Conservation (phyloP, 768 basidiomycete genomes). For the Omphalotus guepiniiformis region DNA sequence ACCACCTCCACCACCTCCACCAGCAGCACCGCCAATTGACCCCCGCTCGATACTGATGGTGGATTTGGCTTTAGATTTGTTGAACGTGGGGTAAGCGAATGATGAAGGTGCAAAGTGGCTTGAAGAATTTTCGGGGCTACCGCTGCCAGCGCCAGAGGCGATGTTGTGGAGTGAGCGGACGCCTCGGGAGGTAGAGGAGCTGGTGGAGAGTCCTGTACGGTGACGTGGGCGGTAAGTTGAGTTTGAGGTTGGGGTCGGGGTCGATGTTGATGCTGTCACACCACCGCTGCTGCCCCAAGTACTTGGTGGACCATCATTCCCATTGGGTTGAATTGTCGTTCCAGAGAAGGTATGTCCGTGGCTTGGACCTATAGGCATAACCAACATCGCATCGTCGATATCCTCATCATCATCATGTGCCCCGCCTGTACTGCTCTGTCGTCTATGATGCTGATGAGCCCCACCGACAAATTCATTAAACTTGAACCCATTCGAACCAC, state of each 20-base stretch:
- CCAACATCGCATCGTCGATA: conserved; percentile 70
- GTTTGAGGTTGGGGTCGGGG: conserved; percentile 1
- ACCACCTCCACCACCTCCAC: neutral
- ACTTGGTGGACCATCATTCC: no score
- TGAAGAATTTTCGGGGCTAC: neutral
- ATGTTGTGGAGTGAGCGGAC: conserved; percentile 34
- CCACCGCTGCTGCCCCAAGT: no score
- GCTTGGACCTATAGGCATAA: conserved; percentile 61
- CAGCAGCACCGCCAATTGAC: conserved; percentile 17
- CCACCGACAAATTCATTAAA: no score
- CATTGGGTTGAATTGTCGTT: neutral
- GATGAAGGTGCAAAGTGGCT: conserved; percentile 9
- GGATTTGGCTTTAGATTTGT: conserved; percentile 46
- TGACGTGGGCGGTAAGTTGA: conserved; percentile 37
- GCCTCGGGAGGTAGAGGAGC: conserved; percentile 12
- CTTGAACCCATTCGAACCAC: no score
- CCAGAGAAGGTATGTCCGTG: neutral
- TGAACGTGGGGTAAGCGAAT: conserved; percentile 26
- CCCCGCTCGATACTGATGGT: conserved; percentile 64
- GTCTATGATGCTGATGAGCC: conserved; percentile 1
- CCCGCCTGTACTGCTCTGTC: conserved; percentile 12
- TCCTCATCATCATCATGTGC: conserved; percentile 62
- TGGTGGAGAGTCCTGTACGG: conserved; percentile 29
- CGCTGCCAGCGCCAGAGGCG: conserved; percentile 13
- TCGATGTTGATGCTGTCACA: conserved; percentile 6